A percentile compares a stretch with the other conserved stretches of the same genome.
Evolutionary conservation across 2,329 filamentous ascomycete species (phyloP).

Genomic region (Sporothrix globosa): DNA sequence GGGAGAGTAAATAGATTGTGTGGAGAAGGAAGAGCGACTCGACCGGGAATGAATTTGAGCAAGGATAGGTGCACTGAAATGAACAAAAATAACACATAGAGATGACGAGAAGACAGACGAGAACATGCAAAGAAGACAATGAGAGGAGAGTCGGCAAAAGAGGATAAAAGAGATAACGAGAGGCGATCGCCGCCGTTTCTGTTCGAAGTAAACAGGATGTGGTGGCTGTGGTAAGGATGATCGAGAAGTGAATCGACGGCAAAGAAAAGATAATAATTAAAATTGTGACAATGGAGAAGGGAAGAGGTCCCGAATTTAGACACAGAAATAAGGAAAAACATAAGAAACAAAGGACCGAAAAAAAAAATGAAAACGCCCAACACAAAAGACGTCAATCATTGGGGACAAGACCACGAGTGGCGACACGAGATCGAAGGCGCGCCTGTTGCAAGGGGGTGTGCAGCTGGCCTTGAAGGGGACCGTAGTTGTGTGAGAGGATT

Average conservation of each 20-base stretch:
- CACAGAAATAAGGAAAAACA: neutral
- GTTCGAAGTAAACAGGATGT: constrained; percentile 15
- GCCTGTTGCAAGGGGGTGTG: neutral
- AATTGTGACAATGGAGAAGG: neutral
- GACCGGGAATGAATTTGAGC: neutral
- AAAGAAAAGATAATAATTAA: neutral
- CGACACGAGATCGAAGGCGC: neutral
- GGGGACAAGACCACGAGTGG: neutral
- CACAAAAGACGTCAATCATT: neutral
- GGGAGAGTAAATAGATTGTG: neutral
- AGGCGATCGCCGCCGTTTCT: neutral
- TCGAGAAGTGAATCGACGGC: neutral
- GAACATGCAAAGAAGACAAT: neutral
- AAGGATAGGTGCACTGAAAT: constrained; percentile 4
- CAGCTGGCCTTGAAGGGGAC: neutral
- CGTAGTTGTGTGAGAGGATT: neutral
- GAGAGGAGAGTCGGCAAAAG: neutral
- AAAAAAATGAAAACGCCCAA: neutral
- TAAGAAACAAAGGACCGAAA: no score
- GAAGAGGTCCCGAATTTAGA: neutral
- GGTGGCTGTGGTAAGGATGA: neutral
- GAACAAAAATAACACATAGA: neutral
- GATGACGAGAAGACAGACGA: constrained; percentile 31
- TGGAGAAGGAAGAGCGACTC: neutral
- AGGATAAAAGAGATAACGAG: neutral